phyloP scores from a whole-genome alignment of 1,284 basidiomycete genomes.

The Apiotrichum gamsii region DNA sequence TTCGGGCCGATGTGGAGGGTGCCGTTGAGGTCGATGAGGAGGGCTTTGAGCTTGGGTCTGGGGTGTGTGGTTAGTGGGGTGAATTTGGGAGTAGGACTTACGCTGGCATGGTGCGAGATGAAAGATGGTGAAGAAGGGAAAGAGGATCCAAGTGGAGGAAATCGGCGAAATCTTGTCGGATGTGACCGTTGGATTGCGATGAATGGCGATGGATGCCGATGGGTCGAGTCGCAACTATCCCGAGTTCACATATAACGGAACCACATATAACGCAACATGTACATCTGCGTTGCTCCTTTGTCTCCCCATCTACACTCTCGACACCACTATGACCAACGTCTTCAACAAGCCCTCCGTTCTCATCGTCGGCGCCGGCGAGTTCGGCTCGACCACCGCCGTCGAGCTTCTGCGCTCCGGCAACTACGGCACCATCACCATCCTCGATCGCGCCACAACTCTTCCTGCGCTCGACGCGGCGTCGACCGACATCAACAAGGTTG shows the following conservation, averaged over 20 bases:
- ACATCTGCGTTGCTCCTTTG: background rate
- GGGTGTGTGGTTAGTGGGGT: background rate
- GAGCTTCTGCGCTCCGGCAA: slow-evolving; percentile 66
- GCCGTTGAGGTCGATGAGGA: slow-evolving; percentile 65
- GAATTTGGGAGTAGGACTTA: background rate
- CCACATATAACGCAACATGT: too few species aligned
- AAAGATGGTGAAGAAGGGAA: too few species aligned
- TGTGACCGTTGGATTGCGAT: too few species aligned
- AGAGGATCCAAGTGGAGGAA: too few species aligned
- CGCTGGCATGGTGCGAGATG: background rate
- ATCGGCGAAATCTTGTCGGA: too few species aligned
- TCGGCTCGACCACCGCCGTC: slow-evolving; percentile 76
- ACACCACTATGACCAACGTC: background rate
- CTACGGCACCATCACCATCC: slow-evolving; percentile 56
- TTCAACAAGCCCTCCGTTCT: slow-evolving; percentile 49
- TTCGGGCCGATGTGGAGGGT: slow-evolving; percentile 57
- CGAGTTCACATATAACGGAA: too few species aligned
- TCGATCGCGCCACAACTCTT: slow-evolving; percentile 60
- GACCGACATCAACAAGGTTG: slow-evolving; percentile 77
- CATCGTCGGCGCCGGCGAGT: slow-evolving; percentile 78
- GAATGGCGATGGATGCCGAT: too few species aligned
- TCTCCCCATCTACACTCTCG: background rate
- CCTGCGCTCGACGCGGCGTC: slow-evolving; percentile 75
- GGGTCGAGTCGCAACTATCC: too few species aligned
- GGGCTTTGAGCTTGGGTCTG: slow-evolving; percentile 38